Evolutionary conservation across 352 stramenopile genomes (phyloP).

Genomic region (Phytophthora ramorum): DNA sequence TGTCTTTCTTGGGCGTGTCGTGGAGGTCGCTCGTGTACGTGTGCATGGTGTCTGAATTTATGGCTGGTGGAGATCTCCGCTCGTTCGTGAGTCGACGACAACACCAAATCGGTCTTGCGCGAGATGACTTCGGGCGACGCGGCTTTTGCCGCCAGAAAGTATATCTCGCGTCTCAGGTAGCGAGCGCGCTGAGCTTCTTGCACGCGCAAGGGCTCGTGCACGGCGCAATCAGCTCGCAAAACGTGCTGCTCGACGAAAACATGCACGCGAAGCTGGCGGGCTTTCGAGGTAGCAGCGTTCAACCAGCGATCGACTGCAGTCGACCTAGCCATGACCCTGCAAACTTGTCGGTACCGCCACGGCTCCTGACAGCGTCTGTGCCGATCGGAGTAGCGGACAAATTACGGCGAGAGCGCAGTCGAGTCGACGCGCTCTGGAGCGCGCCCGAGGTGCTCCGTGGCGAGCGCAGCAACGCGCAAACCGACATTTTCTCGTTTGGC

Average conservation of each 20-base stretch:
- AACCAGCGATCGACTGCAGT: constrained; percentile 9
- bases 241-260: constrained; percentile 40
- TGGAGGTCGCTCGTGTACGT: constrained; percentile 60
- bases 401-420: constrained; percentile 22
- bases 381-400: constrained; percentile 24
- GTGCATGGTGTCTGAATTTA: constrained; percentile 62
- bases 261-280: constrained; percentile 62
- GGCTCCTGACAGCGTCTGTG: constrained; percentile 22
- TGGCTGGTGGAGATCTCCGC: constrained; percentile 58
- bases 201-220: constrained; percentile 52
- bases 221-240: constrained; percentile 36
- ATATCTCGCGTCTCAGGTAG: constrained; percentile 52
- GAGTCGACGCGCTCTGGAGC: constrained; percentile 33
- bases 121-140: constrained; percentile 13
- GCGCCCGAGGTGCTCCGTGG: constrained; percentile 63
- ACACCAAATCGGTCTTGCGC: constrained; percentile 19
- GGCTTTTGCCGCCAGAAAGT: constrained; percentile 57
- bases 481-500: constrained; percentile 67
- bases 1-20: constrained; percentile 57
- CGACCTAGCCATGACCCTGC: constrained; percentile 19
- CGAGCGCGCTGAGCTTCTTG: constrained; percentile 55
- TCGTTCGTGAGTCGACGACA: constrained; percentile 45
- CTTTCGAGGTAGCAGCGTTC: constrained; percentile 33
- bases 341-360: constrained; percentile 7
- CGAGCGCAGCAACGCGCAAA: constrained; percentile 45